Percentiles rank a stretch among this genome's conserved stretches.
Conservation (phyloP, 2,329 filamentous ascomycete genomes). For the Venturia effusa region DNA sequence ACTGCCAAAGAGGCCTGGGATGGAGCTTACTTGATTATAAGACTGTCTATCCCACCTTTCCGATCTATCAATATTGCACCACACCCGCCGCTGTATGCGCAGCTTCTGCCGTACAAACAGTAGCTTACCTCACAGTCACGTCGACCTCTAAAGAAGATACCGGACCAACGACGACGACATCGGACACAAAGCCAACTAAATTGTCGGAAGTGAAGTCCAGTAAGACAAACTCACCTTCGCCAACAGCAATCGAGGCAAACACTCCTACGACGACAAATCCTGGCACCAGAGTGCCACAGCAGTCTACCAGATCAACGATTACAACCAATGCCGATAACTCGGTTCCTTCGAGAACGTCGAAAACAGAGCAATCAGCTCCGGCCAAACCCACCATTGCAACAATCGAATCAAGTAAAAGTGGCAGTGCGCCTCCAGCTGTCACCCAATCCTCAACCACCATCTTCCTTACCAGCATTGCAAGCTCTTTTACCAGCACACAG, state of each 20-base stretch:
- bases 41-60: background rate
- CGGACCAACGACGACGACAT: background rate
- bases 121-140: background rate
- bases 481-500: background rate
- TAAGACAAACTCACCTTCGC: background rate
- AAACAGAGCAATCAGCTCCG: background rate
- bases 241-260: background rate
- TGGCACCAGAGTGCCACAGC: background rate
- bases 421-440: background rate
- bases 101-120: constrained; percentile 2
- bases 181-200: background rate
- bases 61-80: background rate
- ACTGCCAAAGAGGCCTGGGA: background rate
- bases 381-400: background rate
- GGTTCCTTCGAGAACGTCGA: background rate
- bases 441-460: background rate
- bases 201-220: background rate
- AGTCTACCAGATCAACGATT: background rate
- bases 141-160: background rate
- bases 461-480: background rate
- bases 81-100: background rate
- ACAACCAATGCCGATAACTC: background rate
- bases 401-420: background rate
- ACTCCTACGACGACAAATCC: background rate
- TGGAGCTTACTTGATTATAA: background rate